Percentiles rank a stretch among this genome's conserved stretches.
phyloP scores from a whole-genome alignment of 257 asterid species.

The Capsicum chinense region DNA sequence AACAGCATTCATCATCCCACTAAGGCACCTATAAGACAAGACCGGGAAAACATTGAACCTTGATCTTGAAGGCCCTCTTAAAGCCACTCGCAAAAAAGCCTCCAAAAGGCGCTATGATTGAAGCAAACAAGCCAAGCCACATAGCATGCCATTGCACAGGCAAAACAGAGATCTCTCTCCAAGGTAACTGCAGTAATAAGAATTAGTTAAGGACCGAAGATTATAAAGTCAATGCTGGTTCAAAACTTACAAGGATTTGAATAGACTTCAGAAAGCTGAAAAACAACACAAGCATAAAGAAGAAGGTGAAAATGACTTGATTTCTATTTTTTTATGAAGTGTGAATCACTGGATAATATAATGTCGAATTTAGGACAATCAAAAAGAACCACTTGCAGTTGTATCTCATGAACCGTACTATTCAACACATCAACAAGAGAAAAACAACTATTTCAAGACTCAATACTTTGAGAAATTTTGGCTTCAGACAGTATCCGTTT shows the following conservation, averaged over 20 bases:
- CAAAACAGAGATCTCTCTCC: constrained; percentile 62
- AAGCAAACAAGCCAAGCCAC: constrained; percentile 82
- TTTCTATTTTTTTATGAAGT: not conserved
- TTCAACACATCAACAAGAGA: not conserved
- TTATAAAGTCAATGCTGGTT: not conserved
- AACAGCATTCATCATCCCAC: constrained; percentile 10
- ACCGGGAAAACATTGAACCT: constrained; percentile 52
- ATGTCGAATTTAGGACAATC: not conserved
- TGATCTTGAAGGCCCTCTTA: constrained; percentile 96
- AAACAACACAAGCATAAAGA: not conserved
- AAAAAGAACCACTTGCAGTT: not conserved
- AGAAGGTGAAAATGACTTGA: not conserved
- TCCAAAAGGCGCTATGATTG: constrained; percentile 97
- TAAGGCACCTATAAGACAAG: not conserved
- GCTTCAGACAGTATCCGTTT: not conserved
- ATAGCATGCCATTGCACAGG: constrained; percentile 92
- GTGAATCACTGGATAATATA: not conserved
- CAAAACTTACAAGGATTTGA: not conserved
- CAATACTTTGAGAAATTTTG: not conserved
- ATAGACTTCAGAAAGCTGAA: not conserved
- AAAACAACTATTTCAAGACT: not conserved
- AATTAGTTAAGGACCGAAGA: not conserved
- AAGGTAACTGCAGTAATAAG: constrained; percentile 56
- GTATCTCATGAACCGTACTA: not conserved
- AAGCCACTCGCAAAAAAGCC: constrained; percentile 99